These are phyloP conservation scores for Cercophora samala DNA, from an alignment of 495 filamentous ascomycete species.

Conservation along the genomic window DNA sequence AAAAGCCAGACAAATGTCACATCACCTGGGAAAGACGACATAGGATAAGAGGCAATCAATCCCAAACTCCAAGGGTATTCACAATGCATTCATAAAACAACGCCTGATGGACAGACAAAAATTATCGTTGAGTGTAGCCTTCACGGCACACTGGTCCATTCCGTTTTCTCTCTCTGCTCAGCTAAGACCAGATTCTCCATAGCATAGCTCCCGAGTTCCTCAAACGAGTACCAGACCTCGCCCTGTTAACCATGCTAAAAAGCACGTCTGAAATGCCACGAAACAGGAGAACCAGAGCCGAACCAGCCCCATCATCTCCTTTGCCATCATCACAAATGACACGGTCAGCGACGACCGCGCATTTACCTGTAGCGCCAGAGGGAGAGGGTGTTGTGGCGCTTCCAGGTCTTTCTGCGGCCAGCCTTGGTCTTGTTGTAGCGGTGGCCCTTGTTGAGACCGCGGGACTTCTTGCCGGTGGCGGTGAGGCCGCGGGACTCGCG, in stretches of 20 bases:
- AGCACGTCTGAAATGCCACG: conserved; percentile 19
- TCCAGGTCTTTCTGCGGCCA: conserved; percentile 98
- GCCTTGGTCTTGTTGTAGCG: conserved; percentile 95
- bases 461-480: conserved; percentile 97
- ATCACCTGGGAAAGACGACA: conserved; percentile 1
- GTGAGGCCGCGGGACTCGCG: conserved; percentile 96
- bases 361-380: conserved; percentile 79
- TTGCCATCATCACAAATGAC: conserved; percentile 2
- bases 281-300: conserved; percentile 29
- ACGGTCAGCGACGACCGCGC: conserved; percentile 20
- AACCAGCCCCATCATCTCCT: conserved; percentile 17
- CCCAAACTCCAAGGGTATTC: conserved; percentile 13
- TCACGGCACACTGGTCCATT: conserved; percentile 27
- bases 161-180: conserved; percentile 24
- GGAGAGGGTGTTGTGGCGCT: conserved; percentile 96
- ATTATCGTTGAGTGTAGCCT: conserved; percentile 9
- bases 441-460: conserved; percentile 98
- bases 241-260: conserved; percentile 17
- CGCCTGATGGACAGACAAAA: conserved; percentile 8
- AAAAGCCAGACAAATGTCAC: neutral
- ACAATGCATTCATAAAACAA: conserved; percentile 16
- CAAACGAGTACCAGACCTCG: conserved; percentile 11
- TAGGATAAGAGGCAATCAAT: conserved; percentile 2
- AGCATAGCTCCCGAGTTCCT: conserved; percentile 19
- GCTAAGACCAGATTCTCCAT: conserved; percentile 19